phyloP scores from a whole-genome alignment of 225 moss, liverwort and hornwort species.

The Bryum argenteum region DNA sequence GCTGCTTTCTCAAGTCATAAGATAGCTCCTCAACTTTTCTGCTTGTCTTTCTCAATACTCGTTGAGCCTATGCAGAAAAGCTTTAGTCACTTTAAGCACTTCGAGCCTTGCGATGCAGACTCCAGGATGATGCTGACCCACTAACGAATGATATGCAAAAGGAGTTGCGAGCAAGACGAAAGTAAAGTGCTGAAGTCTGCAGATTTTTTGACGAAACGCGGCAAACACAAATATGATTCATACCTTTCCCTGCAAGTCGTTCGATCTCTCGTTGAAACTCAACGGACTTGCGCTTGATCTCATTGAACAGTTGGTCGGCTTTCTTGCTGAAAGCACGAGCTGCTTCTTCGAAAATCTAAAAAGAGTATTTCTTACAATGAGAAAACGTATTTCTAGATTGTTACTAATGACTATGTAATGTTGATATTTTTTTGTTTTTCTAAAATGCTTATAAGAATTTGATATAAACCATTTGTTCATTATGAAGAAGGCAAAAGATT shows the following conservation, averaged over 20 bases:
- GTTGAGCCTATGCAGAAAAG: conserved; percentile 34
- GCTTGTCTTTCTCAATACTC: conserved; percentile 56
- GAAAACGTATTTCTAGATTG: too few relatives aligned
- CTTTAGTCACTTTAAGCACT: neutral
- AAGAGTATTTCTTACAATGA: too few relatives aligned
- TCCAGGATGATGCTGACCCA: too few relatives aligned
- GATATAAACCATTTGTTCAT: too few relatives aligned
- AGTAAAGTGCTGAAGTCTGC: neutral
- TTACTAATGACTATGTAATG: too few relatives aligned
- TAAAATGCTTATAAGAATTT: too few relatives aligned
- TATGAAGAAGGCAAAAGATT: too few relatives aligned
- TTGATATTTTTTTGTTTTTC: too few relatives aligned
- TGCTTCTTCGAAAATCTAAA: too few relatives aligned
- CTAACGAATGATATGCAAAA: neutral
- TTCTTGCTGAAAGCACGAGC: conserved; percentile 30
- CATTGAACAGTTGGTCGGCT: conserved; percentile 68
- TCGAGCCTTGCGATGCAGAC: too few relatives aligned
- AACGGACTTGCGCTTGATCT: conserved; percentile 61
- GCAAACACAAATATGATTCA: neutral
- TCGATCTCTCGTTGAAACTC: conserved; percentile 62
- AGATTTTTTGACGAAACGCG: too few relatives aligned
- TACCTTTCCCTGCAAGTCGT: conserved; percentile 71
- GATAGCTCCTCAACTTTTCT: conserved; percentile 75
- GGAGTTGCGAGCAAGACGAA: neutral
- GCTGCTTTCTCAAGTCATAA: conserved; percentile 66